These are phyloP conservation scores for Zea mays DNA, from an alignment of 176 grass and related monocot species.

Conservation along the genomic window DNA sequence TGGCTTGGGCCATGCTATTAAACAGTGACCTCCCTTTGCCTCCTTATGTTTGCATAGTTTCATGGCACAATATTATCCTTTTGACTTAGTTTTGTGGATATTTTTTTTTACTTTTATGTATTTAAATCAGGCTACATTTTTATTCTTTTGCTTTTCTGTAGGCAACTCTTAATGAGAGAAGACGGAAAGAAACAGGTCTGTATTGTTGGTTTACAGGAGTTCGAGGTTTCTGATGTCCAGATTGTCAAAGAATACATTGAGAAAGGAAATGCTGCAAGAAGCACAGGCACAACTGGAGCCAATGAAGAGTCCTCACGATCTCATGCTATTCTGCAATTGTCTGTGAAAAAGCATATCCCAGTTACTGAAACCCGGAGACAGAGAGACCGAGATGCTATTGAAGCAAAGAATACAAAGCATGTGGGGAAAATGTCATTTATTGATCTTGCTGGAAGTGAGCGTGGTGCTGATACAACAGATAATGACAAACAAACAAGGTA, in stretches of 20 bases:
- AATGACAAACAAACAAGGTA: constrained; percentile 73
- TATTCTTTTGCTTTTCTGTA: constrained; percentile 41
- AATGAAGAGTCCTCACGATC: constrained; percentile 99
- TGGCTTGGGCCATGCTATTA: too few relatives aligned
- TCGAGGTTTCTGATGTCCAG: constrained; percentile 96
- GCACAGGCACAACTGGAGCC: constrained; percentile 92
- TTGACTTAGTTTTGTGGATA: neutral
- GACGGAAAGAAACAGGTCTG: constrained; percentile 98
- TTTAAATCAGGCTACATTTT: neutral
- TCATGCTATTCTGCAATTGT: constrained; percentile 92
- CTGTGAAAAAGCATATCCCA: constrained; percentile 81
- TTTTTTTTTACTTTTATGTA: neutral
- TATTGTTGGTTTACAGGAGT: constrained; percentile 96
- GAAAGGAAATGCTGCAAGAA: constrained; percentile 92
- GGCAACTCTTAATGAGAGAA: constrained; percentile 95
- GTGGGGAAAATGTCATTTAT: constrained; percentile 88
- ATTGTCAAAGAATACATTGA: constrained; percentile 99
- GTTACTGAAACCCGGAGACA: constrained; percentile 72
- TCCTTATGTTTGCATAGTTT: neutral
- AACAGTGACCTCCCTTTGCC: too few relatives aligned
- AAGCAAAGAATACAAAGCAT: constrained; percentile 72
- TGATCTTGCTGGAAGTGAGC: constrained; percentile 81
- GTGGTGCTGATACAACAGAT: constrained; percentile 66
- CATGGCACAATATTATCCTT: neutral
- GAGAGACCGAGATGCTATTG: constrained; percentile 74